A percentile compares a stretch with the other conserved stretches of the same genome.
phyloP scores from a whole-genome alignment of 306 rosid species.

The Morella rubra region DNA sequence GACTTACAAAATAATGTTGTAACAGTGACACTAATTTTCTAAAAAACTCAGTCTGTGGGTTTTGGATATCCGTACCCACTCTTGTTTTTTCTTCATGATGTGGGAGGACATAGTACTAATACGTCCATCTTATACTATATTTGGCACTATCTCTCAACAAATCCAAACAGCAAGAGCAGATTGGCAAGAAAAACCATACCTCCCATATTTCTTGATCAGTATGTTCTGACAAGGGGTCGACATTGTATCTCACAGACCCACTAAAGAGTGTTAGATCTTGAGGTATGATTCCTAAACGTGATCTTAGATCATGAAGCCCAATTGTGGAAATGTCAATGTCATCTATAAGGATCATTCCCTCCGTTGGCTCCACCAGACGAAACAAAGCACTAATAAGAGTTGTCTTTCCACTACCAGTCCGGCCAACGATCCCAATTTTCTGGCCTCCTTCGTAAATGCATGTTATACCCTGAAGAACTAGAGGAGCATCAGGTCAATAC shows the following conservation, averaged over 20 bases:
- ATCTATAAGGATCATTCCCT: slow-evolving; percentile 61
- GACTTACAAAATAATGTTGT: too few relatives aligned
- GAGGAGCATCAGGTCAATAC: slow-evolving; percentile 59
- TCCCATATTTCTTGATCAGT: slow-evolving; percentile 65
- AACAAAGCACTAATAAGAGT: slow-evolving; percentile 62
- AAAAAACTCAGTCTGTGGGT: too few relatives aligned
- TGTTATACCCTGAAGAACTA: slow-evolving; percentile 71
- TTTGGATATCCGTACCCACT: too few relatives aligned
- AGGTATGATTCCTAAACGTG: slow-evolving; percentile 66
- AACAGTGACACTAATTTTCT: too few relatives aligned
- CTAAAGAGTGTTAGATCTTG: slow-evolving; percentile 80
- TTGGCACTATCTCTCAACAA: not conserved
- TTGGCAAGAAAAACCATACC: slow-evolving; percentile 35
- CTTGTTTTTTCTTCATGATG: not conserved
- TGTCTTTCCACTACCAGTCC: slow-evolving; percentile 85
- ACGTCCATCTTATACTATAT: not conserved
- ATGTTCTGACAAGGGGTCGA: slow-evolving; percentile 66
- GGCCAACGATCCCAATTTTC: slow-evolving; percentile 76
- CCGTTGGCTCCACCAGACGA: slow-evolving; percentile 70
- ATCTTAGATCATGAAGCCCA: slow-evolving; percentile 77
- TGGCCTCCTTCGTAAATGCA: slow-evolving; percentile 78
- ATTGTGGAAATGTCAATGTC: slow-evolving; percentile 60
- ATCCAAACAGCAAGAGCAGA: not conserved
- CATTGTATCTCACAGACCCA: slow-evolving; percentile 55
- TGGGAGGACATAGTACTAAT: not conserved